phyloP scores from a whole-genome alignment of 371 early-diverging fungal species.

The Apophysomyces variabilis region DNA sequence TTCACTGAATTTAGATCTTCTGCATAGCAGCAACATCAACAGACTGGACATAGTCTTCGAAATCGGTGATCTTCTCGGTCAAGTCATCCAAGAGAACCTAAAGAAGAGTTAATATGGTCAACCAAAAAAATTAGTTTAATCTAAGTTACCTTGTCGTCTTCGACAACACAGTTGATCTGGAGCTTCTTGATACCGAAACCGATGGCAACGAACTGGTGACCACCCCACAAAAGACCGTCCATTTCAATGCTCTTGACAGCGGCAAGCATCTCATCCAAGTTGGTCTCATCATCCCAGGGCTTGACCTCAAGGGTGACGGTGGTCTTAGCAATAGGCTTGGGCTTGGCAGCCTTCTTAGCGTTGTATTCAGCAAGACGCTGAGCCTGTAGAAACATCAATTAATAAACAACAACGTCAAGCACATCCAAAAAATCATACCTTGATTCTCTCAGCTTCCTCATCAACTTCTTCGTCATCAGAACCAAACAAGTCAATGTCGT shows the following conservation, averaged over 20 bases:
- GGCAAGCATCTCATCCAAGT: constrained; percentile 77
- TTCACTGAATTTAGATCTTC: constrained; percentile 79
- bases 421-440: constrained; percentile 28
- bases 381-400: constrained; percentile 31
- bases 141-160: constrained; percentile 85
- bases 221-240: constrained; percentile 95
- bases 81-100: constrained; percentile 77
- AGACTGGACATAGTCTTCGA: constrained; percentile 92
- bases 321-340: constrained; percentile 92
- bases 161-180: constrained; percentile 91
- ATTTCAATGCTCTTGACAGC: constrained; percentile 76
- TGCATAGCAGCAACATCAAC: constrained; percentile 93
- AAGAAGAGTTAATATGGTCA: neutral
- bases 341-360: constrained; percentile 93
- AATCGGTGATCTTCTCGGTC: constrained; percentile 73
- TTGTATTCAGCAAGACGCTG: constrained; percentile 92
- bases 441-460: constrained; percentile 89
- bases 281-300: constrained; percentile 98
- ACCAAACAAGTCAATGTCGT: constrained; percentile 95
- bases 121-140: neutral
- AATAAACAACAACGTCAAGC: neutral
- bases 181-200: constrained; percentile 96
- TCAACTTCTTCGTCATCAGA: constrained; percentile 92
- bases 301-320: constrained; percentile 92
- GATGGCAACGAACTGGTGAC: constrained; percentile 76